phyloP scores from a whole-genome alignment of 306 rosid species.

The Medicago arabica region DNA sequence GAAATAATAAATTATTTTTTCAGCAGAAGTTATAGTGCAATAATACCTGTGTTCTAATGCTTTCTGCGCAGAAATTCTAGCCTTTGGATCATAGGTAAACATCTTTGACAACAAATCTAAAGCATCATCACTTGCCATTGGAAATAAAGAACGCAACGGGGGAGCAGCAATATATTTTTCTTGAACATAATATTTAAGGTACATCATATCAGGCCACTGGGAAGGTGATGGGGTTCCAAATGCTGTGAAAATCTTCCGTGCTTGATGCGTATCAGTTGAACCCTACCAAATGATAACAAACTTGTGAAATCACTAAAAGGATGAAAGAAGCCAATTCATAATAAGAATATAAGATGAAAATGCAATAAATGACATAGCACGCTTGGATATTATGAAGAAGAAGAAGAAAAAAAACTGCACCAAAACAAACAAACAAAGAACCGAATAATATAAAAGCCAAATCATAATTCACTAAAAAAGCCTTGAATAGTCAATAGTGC shows the following conservation, averaged over 20 bases:
- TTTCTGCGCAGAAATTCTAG: slow-evolving; percentile 83
- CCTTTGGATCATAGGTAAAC: slow-evolving; percentile 93
- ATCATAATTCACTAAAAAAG: not conserved
- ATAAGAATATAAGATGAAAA: slow-evolving; percentile 14
- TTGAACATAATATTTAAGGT: slow-evolving; percentile 90
- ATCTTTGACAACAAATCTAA: slow-evolving; percentile 87
- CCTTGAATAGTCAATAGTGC: slow-evolving; percentile 5
- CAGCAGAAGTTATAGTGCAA: slow-evolving; percentile 30
- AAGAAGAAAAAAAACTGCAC: not conserved
- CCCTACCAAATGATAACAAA: slow-evolving; percentile 58
- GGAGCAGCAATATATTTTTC: slow-evolving; percentile 85
- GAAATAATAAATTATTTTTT: not conserved
- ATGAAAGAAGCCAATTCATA: not conserved
- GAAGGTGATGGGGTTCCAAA: slow-evolving; percentile 91
- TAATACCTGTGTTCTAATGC: slow-evolving; percentile 91
- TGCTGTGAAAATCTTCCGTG: slow-evolving; percentile 88
- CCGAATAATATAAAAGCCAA: not conserved
- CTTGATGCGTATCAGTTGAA: slow-evolving; percentile 88
- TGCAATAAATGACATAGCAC: slow-evolving; percentile 1
- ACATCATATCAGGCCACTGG: slow-evolving; percentile 93
- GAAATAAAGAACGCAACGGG: slow-evolving; percentile 78
- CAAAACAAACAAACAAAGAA: not conserved
- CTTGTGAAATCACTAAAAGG: slow-evolving; percentile 29
- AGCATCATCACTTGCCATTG: slow-evolving; percentile 90
- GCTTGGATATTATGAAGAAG: not conserved